Evolutionary conservation across 1,284 basidiomycete species (phyloP), one percentile per base, ranked within the genome.

Genomic region (Afroboletus lepidellus): DNA sequence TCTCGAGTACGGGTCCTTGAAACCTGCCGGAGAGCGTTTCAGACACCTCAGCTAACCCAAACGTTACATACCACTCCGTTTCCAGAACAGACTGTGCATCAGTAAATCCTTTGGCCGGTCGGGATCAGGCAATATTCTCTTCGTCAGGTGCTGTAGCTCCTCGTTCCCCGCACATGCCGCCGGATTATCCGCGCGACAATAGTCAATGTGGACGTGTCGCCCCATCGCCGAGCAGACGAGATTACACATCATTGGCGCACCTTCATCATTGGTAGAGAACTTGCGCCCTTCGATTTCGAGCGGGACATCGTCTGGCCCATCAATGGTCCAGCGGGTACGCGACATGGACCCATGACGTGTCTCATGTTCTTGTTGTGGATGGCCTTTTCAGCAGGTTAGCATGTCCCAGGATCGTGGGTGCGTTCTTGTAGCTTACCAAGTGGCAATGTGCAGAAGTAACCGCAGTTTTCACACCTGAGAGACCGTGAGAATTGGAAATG

Each of bases 261-360:
- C 83, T 42, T 80, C 77, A 47, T 84, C 81, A n/a, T 76, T 74
- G 0, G 77, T 60, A 2, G 73, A 78, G 59, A 81, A 85, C 49
- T 75, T 79, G 45, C 74, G 74, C 3, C 83, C 82, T 54, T 77
- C 73, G 2, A 84, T 65, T 55, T 85, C 83, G 0, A 84, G 56
- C 1, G 69, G 62, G 0, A 69, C 52, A 12, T 73, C 64, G 23
- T 81, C 76, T 0, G 73, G 70, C 0, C 77, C 78, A 44, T 83
- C 80, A 2, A 86, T 60, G 0, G 75, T 70, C 84, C 84, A 85
- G 33, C 71, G 70, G 0, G 78, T 77, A 43, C 66, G 71, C 0
- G 79, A 77, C 84, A 85, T 85, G 1, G 80, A 83, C 3, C 83
- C 84, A 56, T 85, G 83, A 27, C 74, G 72, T 0, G 83, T 86